Conservation (phyloP, 108 stramenopile genomes). For the Nannochloropsis gaditana region DNA sequence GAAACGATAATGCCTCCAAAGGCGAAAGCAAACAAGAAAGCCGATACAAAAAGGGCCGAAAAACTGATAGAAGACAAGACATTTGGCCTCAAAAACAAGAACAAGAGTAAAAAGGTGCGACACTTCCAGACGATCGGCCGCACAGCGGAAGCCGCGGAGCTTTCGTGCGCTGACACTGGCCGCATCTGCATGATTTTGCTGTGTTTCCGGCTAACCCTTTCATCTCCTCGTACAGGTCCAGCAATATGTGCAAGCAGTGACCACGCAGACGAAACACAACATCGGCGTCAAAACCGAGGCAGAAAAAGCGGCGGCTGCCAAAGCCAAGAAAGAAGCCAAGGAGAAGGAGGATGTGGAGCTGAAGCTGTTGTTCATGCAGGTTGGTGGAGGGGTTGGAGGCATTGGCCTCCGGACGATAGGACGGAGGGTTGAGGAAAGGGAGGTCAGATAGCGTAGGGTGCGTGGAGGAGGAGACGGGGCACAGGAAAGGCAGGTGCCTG, state of each 20-base stretch:
- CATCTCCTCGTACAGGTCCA: neutral
- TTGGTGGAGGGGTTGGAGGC: neutral
- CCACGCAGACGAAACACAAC: neutral
- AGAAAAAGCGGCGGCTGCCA: slow-evolving; percentile 33
- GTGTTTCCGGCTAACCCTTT: neutral
- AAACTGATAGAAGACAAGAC: slow-evolving; percentile 57
- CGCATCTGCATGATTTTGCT: too few species aligned
- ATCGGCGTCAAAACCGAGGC: slow-evolving; percentile 5
- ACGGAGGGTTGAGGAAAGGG: too few species aligned
- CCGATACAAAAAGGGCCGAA: slow-evolving; percentile 15
- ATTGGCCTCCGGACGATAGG: too few species aligned
- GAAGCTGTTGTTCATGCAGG: slow-evolving; percentile 38
- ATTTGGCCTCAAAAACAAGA: slow-evolving; percentile 59
- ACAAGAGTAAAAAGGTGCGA: slow-evolving; percentile 55
- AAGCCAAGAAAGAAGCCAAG: slow-evolving; percentile 44
- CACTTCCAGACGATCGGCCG: neutral
- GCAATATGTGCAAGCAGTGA: neutral
- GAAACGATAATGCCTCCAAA: neutral
- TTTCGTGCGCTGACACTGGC: neutral
- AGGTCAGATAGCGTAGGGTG: neutral
- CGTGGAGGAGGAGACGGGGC: neutral
- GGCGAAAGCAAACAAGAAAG: slow-evolving; percentile 4
- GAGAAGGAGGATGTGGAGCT: slow-evolving; percentile 44
- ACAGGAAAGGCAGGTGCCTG: too few species aligned
- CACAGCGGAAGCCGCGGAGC: neutral